phyloP scores from a whole-genome alignment of 164 flowering plant genomes.

The Magnolia officinalis region DNA sequence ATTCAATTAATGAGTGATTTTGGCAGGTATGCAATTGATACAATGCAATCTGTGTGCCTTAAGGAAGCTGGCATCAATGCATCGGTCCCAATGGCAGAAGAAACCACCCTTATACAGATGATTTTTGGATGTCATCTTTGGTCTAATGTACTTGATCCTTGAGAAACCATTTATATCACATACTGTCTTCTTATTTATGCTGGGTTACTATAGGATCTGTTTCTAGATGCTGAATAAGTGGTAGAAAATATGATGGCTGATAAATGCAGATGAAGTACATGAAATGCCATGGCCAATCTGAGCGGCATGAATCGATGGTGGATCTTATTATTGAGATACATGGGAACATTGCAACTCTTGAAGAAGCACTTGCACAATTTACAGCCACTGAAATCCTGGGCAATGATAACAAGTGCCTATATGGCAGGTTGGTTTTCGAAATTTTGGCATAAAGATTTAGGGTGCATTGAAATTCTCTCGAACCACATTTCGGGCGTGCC shows the following conservation, averaged over 20 bases:
- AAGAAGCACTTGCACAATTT: slow-evolving; percentile 71
- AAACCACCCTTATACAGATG: slow-evolving; percentile 69
- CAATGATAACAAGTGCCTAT: slow-evolving; percentile 85
- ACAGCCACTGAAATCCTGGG: slow-evolving; percentile 75
- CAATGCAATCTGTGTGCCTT: slow-evolving; percentile 77
- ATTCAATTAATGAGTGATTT: neutral
- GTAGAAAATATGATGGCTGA: slow-evolving; percentile 8
- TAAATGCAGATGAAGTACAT: slow-evolving; percentile 69
- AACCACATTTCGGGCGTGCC: too few species aligned
- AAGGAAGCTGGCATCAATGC: slow-evolving; percentile 49
- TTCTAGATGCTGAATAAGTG: neutral
- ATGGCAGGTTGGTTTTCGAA: slow-evolving; percentile 51
- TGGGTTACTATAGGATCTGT: neutral
- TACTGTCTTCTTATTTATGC: neutral
- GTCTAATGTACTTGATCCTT: slow-evolving; percentile 55
- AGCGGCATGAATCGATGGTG: slow-evolving; percentile 77
- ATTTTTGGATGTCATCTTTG: slow-evolving; percentile 93
- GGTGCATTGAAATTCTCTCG: too few species aligned
- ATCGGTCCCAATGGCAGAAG: slow-evolving; percentile 43
- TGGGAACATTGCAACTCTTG: slow-evolving; percentile 74
- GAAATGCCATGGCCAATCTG: slow-evolving; percentile 75
- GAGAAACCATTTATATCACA: neutral
- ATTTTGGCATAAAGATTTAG: neutral
- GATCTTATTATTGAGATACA: slow-evolving; percentile 90
- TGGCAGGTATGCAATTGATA: slow-evolving; percentile 74